Conservation (phyloP, 805 yeast genomes). For the Yamadazyma takamatsuzukensis region DNA sequence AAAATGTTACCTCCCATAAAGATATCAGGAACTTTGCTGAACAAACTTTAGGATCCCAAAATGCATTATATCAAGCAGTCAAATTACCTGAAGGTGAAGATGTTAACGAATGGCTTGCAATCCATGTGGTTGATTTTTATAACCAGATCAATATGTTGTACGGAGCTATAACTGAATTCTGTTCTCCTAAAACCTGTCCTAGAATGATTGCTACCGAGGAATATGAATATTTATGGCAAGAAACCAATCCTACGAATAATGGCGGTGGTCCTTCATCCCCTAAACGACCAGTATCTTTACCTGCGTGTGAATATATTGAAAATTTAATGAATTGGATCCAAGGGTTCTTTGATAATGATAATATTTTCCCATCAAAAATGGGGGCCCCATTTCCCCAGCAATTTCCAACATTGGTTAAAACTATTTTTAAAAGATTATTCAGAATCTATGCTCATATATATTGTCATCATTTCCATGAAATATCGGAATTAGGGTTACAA, state of each 20-base stretch:
- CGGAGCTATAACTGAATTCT: constrained; percentile 93
- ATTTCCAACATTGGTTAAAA: constrained; percentile 73
- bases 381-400: constrained; percentile 91
- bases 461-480: constrained; percentile 96
- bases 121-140: constrained; percentile 95
- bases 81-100: constrained; percentile 92
- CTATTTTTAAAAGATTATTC: constrained; percentile 86
- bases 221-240: constrained; percentile 97
- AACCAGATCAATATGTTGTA: constrained; percentile 95
- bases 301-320: constrained; percentile 95
- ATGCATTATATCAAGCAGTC: constrained; percentile 88
- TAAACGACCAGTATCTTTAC: constrained; percentile 76
- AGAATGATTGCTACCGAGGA: constrained; percentile 97
- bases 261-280: constrained; percentile 26
- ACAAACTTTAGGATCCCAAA: constrained; percentile 90
- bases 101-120: constrained; percentile 91
- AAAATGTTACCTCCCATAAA: constrained; percentile 49
- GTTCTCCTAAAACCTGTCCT: constrained; percentile 94
- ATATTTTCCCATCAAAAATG: constrained; percentile 81
- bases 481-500: constrained; percentile 86
- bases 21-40: constrained; percentile 88
- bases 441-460: constrained; percentile 96
- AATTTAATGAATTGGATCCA: constrained; percentile 94
- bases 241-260: constrained; percentile 39
- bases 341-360: constrained; percentile 84